Evolutionary conservation across 2,329 filamentous ascomycete species (phyloP), one percentile per base, ranked within the genome.

Genomic region (Fusarium redolens): DNA sequence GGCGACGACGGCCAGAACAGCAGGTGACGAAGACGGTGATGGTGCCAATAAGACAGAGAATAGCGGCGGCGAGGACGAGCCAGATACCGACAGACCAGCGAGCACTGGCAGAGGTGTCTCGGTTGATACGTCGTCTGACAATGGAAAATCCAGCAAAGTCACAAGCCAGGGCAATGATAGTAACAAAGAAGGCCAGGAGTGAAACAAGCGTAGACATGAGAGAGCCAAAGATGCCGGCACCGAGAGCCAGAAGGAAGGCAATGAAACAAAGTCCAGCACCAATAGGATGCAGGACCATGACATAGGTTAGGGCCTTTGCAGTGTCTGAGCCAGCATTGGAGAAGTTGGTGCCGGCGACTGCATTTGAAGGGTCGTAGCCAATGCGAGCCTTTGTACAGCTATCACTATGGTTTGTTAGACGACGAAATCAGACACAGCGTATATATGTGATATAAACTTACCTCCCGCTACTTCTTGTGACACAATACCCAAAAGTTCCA

Each of bases 271-370:
- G 79, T 61, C 82, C 88, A 67, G 85, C 84, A n/a, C 85, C 88
- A 75, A 92, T 82, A 33, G 90, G 89, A 82, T 92, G 90, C 65
- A 92, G 84, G 58, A 92, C 80, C 88, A 92, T 88, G 69, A 88
- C 87, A 71, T 84, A 83, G 45, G 89, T 91, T 44, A 91, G 83
- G 33, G 80, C 82, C 71, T 84, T 84, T 65, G 85, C 80, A 40
- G 87, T 85, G 68, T 82, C 79, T 64, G 81, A 80, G 25, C 85
- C 81, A 64, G 83, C 82, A 54, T 79, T 73, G 69, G 83, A 84
- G 78, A 87, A 86, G 41, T 80, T 63, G 51, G 80, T 81, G 60
- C 77, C 75, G 62, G 75, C 52, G 73, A 91, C 81, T 68, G 88
- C 79, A 5, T 79, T 65, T 55, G 85, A 84, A 18, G 88, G 86